Evolutionary conservation across 139 green algal species (phyloP), one percentile per base, ranked within the genome.

Genomic region (Spirogloea muscicola): DNA sequence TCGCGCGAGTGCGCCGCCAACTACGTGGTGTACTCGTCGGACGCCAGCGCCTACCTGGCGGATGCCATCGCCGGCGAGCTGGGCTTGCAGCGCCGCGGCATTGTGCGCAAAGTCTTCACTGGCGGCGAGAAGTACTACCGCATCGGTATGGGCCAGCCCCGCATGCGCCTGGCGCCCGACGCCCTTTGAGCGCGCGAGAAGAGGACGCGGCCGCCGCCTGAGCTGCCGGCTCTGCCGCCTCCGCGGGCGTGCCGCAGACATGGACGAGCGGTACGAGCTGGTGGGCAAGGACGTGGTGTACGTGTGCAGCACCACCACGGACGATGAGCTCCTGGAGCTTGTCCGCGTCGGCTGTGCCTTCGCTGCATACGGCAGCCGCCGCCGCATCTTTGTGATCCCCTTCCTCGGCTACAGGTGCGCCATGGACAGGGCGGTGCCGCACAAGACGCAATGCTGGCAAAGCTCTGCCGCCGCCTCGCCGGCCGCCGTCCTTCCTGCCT

Each of bases 351-450:
- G 69, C 3, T 77, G 69, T 29, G 69, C 69, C 16, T 72, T 72
- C 21, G 58, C 69, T 10, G 69, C 69, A 3, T 77, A 77, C 38
- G 68, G 68, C 52, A 72, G 55, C 58, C 16, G 68, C 3, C 52
- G 68, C 3, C 52, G 68, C 10, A 77, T 77, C 44, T 77, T 77
- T 39, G 21, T 77, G 37, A 77, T 77, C 40, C 69, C 69, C 2
- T 77, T 77, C 40, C n/a, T 77, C 27, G 69, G 69, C 1, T 77
- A 77, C 57, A 72, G 63, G 63, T 72, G n/a, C n/a, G n/a, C n/a
- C n/a, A n/a, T n/a, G n/a, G n/a, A n/a, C n/a, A n/a, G n/a, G n/a
- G n/a, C n/a, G n/a, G n/a, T n/a, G n/a, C n/a, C n/a, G n/a, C n/a
- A n/a, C n/a, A n/a, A n/a, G n/a, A n/a, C n/a, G n/a, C n/a, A n/a